These are phyloP conservation scores for Sporothrix brasiliensis DNA, from an alignment of 2,329 filamentous ascomycete species.

Conservation along the genomic window DNA sequence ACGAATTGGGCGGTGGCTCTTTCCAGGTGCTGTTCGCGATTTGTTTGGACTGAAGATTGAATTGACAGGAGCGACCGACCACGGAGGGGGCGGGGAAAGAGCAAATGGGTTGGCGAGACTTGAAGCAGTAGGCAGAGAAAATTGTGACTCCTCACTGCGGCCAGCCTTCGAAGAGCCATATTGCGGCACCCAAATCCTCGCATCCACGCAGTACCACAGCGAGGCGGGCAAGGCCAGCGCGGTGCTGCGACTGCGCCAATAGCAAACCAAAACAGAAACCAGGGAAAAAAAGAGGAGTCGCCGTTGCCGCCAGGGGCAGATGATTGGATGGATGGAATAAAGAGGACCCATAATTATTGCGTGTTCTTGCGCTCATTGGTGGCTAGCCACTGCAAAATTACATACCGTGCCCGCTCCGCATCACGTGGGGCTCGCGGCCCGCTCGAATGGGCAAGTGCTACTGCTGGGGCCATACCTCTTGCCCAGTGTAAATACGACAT, in stretches of 20 bases:
- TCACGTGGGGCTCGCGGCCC: conserved; percentile 31
- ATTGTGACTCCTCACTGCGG: conserved; percentile 16
- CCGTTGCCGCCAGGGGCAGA: conserved; percentile 2
- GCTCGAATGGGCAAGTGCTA: conserved; percentile 21
- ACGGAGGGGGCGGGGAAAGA: conserved; percentile 37
- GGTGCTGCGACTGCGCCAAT: conserved; percentile 12
- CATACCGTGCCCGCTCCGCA: conserved; percentile 23
- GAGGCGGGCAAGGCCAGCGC: background rate
- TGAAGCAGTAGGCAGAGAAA: conserved; percentile 11
- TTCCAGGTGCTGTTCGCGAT: conserved; percentile 33
- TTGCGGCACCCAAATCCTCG: conserved; percentile 8
- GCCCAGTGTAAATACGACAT: conserved; percentile 13
- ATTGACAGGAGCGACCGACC: conserved; percentile 35
- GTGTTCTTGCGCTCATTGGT: conserved; percentile 26
- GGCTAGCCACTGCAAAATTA: background rate
- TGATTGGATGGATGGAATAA: conserved; percentile 20
- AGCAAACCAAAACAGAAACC: conserved; percentile 24
- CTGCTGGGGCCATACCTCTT: background rate
- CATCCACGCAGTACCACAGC: background rate
- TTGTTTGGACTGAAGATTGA: conserved; percentile 31
- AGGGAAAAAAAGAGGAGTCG: conserved; percentile 25
- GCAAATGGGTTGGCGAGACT: conserved; percentile 26
- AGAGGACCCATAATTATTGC: conserved; percentile 1
- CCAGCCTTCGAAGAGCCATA: conserved; percentile 7
- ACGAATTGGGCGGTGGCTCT: conserved; percentile 31